These are phyloP conservation scores for Tetrahymena malaccensis DNA, from an alignment of 73 alveolate genomes.

Conservation along the genomic window DNA sequence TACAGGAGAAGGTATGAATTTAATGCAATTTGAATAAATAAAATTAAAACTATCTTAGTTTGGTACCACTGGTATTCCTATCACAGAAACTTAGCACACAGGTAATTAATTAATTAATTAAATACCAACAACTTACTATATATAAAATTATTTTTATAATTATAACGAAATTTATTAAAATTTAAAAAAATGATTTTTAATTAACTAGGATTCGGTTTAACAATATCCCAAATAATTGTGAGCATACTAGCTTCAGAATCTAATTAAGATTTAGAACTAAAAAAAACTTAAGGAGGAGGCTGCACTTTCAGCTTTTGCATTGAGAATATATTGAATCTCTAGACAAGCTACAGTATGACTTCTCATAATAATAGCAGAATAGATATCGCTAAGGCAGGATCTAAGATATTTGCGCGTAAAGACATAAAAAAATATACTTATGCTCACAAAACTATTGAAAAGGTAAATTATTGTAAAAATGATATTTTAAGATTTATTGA, in stretches of 20 bases:
- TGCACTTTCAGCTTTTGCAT: background rate
- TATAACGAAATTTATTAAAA: too few species aligned
- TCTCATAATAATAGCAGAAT: slow-evolving; percentile 5
- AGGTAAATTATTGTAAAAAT: too few species aligned
- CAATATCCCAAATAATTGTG: slow-evolving; percentile 9
- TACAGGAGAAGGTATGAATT: slow-evolving; percentile 18
- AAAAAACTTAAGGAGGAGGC: background rate
- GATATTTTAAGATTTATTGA: too few species aligned
- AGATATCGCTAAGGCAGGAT: slow-evolving; percentile 7
- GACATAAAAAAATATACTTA: background rate
- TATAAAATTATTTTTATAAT: too few species aligned
- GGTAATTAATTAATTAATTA: too few species aligned
- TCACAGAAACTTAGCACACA: background rate
- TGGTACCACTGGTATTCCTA: background rate
- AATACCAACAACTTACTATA: too few species aligned
- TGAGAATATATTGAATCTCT: background rate
- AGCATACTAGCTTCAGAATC: slow-evolving; percentile 5
- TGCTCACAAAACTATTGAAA: background rate
- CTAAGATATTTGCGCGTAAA: background rate
- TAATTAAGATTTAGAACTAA: background rate
- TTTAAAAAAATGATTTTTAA: background rate
- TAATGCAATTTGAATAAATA: background rate
- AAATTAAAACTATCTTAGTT: background rate
- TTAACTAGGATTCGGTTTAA: slow-evolving; percentile 29
- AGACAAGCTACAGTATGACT: background rate